Percentiles rank a stretch among this genome's conserved stretches.
These are phyloP conservation scores for Usnea hakonensis DNA, from an alignment of 495 filamentous ascomycete genomes.

Conservation along the genomic window DNA sequence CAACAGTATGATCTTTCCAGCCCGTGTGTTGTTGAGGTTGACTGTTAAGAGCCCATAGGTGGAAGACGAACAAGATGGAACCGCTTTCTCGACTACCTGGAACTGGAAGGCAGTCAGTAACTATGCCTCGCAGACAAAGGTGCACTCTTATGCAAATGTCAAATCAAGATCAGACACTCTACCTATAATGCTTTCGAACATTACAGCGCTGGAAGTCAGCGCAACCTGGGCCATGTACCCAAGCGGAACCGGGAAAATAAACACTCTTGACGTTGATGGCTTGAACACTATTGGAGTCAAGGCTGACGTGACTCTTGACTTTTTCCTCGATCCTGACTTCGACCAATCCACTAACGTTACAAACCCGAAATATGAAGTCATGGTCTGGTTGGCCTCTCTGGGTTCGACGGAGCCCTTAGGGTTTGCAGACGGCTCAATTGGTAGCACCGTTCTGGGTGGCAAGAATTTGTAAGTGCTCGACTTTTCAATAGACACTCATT, in stretches of 20 bases:
- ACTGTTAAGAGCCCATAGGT: background rate
- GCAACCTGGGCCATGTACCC: background rate
- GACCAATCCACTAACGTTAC: conserved; percentile 25
- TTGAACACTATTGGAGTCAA: conserved; percentile 26
- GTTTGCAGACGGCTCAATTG: background rate
- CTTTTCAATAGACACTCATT: background rate
- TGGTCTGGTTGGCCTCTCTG: conserved; percentile 37
- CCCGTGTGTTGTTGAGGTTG: background rate
- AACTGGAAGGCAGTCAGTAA: background rate
- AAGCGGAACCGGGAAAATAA: background rate
- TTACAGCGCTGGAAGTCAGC: background rate
- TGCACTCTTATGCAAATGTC: background rate
- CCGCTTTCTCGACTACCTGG: background rate
- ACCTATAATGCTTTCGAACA: background rate
- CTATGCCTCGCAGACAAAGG: background rate
- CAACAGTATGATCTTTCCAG: background rate
- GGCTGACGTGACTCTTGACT: conserved; percentile 40
- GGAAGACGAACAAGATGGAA: background rate
- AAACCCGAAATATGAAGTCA: conserved; percentile 37
- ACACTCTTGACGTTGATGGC: background rate
- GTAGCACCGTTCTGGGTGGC: background rate
- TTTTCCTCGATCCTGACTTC: conserved; percentile 36
- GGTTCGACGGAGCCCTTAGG: conserved; percentile 30
- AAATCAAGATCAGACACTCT: background rate
- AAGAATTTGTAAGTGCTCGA: background rate